Evolutionary conservation across 108 stramenopile species (phyloP).

Genomic region (Pseudonitzschia delicatissima): DNA sequence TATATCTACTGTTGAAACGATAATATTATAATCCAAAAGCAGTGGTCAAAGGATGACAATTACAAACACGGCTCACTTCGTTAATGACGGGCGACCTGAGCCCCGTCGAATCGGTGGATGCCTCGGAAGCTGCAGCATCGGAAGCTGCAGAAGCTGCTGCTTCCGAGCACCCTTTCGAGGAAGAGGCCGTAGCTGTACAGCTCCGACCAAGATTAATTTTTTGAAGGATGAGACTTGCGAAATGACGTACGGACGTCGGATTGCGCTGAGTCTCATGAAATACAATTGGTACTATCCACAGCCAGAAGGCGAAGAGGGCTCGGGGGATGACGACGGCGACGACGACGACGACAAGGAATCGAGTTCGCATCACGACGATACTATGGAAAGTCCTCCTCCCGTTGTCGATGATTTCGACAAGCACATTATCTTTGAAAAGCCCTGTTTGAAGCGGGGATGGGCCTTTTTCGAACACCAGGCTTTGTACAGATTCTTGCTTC

Average conservation of each 20-base stretch:
- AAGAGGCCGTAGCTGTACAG: not conserved
- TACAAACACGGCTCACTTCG: too few species aligned
- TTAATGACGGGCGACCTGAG: too few species aligned
- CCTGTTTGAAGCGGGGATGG: slow-evolving; percentile 69
- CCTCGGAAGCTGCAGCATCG: too few species aligned
- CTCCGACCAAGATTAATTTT: slow-evolving; percentile 30
- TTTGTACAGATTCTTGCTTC: slow-evolving; percentile 58
- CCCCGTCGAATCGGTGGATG: too few species aligned
- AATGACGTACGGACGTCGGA: slow-evolving; percentile 70
- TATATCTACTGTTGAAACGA: too few species aligned
- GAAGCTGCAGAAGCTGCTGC: too few species aligned
- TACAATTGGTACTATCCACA: slow-evolving; percentile 75
- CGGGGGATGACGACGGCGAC: slow-evolving; percentile 4
- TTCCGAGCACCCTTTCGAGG: not conserved
- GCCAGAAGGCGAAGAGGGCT: not conserved
- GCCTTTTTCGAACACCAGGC: slow-evolving; percentile 89
- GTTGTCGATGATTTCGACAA: not conserved
- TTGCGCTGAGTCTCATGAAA: slow-evolving; percentile 51
- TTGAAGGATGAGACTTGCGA: slow-evolving; percentile 37
- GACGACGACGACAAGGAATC: not conserved
- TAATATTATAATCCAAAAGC: too few species aligned
- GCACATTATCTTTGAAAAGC: slow-evolving; percentile 1
- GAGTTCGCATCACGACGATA: not conserved
- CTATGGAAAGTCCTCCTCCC: not conserved
- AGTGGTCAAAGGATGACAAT: too few species aligned